Evolutionary conservation across 108 stramenopile species (phyloP), one percentile per base, ranked within the genome.

Genomic region (Skeletonema menzelii): DNA sequence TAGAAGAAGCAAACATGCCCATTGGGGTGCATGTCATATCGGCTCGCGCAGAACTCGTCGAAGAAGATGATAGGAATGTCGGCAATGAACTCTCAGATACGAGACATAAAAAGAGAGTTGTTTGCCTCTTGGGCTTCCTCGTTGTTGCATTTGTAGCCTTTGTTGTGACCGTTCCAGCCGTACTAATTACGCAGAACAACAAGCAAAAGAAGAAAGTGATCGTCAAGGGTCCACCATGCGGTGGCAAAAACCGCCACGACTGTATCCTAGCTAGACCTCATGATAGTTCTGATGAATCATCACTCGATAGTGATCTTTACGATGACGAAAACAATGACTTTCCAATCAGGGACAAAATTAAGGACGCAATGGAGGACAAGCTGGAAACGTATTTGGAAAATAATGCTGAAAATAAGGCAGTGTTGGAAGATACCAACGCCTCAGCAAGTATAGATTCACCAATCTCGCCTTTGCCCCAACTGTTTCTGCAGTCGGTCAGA

Each of bases 1-100:
- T 68, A 10, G 67, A 68, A 68, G 67, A 68, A 27, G 67, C 56
- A 15, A 57, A 68, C 31, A 30, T 35, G 13, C 67, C 67, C 4
- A 20, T 68, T 15, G 67, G 67, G 13, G 67, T 68, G 27, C 67
- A 68, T n/a, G 57, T 68, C 10, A 27, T 68, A 22, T 68, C 67
- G 19, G 67, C 67, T 57, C 67, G 55, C 20, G 67, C 67, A 11
- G 56, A 68, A 49, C 56, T 68, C 15, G 67, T 67, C 17, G 19
- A 56, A 3, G 49, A 67, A 24, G 34, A 57, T 8, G 46, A 47
- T 49, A 10, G 46, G 31, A 27, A 53, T 56, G 26, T 34, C 8
- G 24, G 13, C 22, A 66, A 30, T 26, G 24, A 26, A 30, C 30
- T 65, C 8, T 5, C 22, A 22, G 27, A 30, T 24, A 22, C 1